Base-by-base conservation (phyloP, 371 early-diverging fungal genomes). In the Syncephalastrum monosporum region DNA sequence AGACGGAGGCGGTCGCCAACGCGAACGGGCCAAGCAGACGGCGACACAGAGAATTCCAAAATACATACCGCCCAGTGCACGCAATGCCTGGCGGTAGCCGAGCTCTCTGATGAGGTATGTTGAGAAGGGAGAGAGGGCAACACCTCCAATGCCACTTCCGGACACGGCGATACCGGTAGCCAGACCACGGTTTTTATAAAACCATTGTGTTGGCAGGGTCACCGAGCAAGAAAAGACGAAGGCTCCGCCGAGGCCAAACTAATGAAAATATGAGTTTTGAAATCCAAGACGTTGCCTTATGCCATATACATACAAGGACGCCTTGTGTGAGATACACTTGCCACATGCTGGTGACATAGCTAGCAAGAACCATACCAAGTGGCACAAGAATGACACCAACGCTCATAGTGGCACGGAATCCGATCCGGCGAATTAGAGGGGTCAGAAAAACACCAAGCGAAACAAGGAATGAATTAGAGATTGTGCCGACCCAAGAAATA, bases 81-180 rank as follows among this genome's bases (percentile, higher is more conserved):
- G 73, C 14, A 86, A 67, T 0, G 85, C 66, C 76, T 82, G 83
- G 5, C 73, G 68, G 19, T 79, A 72, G 1, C 87, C 87, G 6
- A 82, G 25, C 0, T 56, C 49, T 1, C 50, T 51, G 42, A 91
- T 78, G 47, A 89, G 58, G 13, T 25, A 53, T 27, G 76, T 76
- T 2, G 79, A 79, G 49, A 90, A 64, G 0, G 89, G 85, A 0
- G 84, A 74, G 17, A 92, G 51, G 12, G 77, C 59, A 0, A 91
- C 74, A 1, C 91, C 91, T 23, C 93, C 93, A 14, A 89, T 59
- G 3, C 93, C 92, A 17, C 83, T 79, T 14, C 90, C 91, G 4
- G 83, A 67, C 0, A 85, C 82, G 13, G 83, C 83, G 29, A 90
- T 66, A 14, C 79, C 79, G 3, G 74, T 65, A 0, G 79, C 76